Conservation (phyloP, 2,329 filamentous ascomycete species). For the Xylaria sp. region DNA sequence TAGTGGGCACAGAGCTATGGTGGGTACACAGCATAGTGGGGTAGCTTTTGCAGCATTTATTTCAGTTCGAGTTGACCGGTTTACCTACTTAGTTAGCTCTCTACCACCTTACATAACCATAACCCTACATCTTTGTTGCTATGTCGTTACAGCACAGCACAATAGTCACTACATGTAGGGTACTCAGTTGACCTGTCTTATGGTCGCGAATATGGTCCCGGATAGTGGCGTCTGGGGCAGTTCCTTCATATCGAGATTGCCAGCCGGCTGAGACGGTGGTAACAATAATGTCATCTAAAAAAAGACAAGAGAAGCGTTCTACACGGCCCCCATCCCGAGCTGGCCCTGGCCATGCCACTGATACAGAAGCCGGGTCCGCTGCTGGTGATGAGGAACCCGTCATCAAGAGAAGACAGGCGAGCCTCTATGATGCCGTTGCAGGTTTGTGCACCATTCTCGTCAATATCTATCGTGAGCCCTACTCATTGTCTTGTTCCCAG, state of each 20-base stretch:
- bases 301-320: slow-evolving; percentile 35
- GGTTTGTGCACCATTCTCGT: slow-evolving; percentile 55
- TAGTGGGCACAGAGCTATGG: not conserved
- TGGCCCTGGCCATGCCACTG: slow-evolving; percentile 38
- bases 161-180: not conserved
- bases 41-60: slow-evolving; percentile 14
- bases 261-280: slow-evolving; percentile 4
- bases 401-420: slow-evolving; percentile 54
- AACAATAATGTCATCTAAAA: slow-evolving; percentile 34
- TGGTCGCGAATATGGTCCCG: slow-evolving; percentile 21
- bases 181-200: not conserved
- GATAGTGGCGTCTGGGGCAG: not conserved
- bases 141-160: not conserved
- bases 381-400: not conserved
- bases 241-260: slow-evolving; percentile 18
- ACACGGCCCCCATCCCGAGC: slow-evolving; percentile 28
- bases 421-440: slow-evolving; percentile 78
- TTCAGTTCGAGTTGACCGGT: no score
- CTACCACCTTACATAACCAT: slow-evolving; percentile 17
- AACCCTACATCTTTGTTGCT: not conserved
- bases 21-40: slow-evolving; percentile 2
- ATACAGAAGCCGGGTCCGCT: slow-evolving; percentile 15
- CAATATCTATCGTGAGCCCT: slow-evolving; percentile 5
- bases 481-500: slow-evolving; percentile 42
- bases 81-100: no score